Evolutionary conservation across 345 rosid genomes (phyloP), one percentile per base, ranked within the genome.

Genomic region (Hibiscus tridactylites): DNA sequence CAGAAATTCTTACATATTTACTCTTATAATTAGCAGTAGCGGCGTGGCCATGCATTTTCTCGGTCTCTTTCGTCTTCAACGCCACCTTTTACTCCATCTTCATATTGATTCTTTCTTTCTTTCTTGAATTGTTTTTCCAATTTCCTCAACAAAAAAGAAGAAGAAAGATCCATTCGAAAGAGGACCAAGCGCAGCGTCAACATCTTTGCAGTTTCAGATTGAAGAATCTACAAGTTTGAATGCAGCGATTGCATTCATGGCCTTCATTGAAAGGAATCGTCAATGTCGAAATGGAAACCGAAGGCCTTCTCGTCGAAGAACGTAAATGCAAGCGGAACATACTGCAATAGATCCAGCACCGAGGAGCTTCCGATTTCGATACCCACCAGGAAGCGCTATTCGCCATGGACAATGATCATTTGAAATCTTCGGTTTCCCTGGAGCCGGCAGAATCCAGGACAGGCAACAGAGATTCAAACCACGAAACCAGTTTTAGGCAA

Each of bases 251-350:
- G 58, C 24, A 8, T 53, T 17, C 58, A 16, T 33, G 37, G 65
- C 10, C 33, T 26, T 24, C 13, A 24, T 21, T 57, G 15, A 57
- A 3, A 24, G 2, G 61, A 21, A 57, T 5, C 0, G 2, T 35
- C 69, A 21, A 65, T 65, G 70, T 46, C 35, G 11, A 46, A 24
- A 65, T 65, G 29, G 68, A 64, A 19, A 39, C 19, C 19, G 79
- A 87, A 85, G 54, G 83, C 96, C 5, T 91, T 86, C 80, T 85
- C 88, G 9, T 83, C 72, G 74, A 81, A 83, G 74, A 83, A 84
- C 65, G 69, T 17, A 26, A 68, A 70, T 11, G 73, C 65, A 44
- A 53, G 72, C 15, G 79, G 31, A 3, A 70, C 61, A 59, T 78
- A 75, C 8, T 70, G 28, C 68, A 46, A 46, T 56, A 35, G 56